A percentile compares a stretch with the other conserved stretches of the same genome.
Evolutionary conservation across 208 protist genomes (phyloP).

Genomic region (Wallacemonas sp.): DNA sequence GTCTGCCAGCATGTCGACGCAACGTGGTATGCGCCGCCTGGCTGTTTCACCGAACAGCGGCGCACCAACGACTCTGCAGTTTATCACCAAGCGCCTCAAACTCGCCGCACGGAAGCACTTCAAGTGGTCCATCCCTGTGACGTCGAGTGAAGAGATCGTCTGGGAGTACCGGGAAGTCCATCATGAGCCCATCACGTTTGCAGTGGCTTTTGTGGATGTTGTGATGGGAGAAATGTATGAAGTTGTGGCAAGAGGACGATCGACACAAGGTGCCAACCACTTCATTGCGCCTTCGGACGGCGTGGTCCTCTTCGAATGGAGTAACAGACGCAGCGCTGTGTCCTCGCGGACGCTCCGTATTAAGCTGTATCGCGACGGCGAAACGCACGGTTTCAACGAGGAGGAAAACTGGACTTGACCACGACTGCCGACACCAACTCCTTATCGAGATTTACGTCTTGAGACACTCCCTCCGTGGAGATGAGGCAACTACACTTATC

Average conservation of each 20-base stretch:
- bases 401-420: constrained; percentile 20
- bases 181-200: constrained; percentile 37
- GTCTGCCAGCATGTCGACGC: not conserved
- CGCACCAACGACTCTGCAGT: not conserved
- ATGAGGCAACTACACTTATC: too few relatives aligned
- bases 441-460: too few relatives aligned
- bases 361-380: constrained; percentile 32
- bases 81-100: constrained; percentile 11
- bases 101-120: constrained; percentile 26
- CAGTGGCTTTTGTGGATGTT: constrained; percentile 43
- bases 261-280: constrained; percentile 50
- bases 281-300: constrained; percentile 42
- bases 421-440: too few relatives aligned
- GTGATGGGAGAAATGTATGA: constrained; percentile 34
- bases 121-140: constrained; percentile 37
- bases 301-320: constrained; percentile 63
- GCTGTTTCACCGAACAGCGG: not conserved
- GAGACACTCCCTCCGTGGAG: too few relatives aligned
- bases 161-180: constrained; percentile 63
- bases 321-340: constrained; percentile 35
- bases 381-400: constrained; percentile 6
- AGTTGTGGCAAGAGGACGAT: constrained; percentile 17
- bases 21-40: not conserved
- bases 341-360: constrained; percentile 25
- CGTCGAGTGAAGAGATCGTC: constrained; percentile 39